Conservation (phyloP, 306 rosid species). For the Gleditsia sinensis region DNA sequence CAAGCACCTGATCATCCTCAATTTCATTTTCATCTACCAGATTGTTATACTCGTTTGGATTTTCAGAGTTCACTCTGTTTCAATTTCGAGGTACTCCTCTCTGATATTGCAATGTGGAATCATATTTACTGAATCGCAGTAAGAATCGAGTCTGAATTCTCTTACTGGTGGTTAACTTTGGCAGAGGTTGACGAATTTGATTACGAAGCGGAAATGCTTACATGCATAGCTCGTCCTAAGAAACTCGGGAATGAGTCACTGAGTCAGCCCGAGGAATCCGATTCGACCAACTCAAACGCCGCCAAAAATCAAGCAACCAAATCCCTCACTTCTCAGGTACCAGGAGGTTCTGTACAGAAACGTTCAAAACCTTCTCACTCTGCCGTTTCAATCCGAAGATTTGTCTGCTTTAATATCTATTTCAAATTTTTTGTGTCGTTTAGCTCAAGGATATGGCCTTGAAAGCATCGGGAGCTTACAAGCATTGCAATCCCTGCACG, state of each 20-base stretch:
- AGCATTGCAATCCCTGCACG: conserved; percentile 67
- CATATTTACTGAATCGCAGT: neutral
- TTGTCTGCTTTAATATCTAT: neutral
- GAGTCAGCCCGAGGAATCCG: conserved; percentile 60
- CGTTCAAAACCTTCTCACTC: neutral
- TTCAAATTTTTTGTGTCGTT: neutral
- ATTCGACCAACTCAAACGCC: conserved; percentile 38
- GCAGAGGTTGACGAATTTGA: conserved; percentile 4
- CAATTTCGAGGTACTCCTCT: neutral
- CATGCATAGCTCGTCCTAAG: conserved; percentile 95
- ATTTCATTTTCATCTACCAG: neutral
- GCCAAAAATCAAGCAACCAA: conserved; percentile 53
- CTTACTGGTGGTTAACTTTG: neutral
- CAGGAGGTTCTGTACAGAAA: no score
- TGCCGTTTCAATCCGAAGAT: neutral
- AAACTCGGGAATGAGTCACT: conserved; percentile 68
- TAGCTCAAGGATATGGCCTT: conserved; percentile 91
- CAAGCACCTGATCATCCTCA: neutral
- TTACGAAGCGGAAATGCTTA: conserved; percentile 60
- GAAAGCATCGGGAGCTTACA: conserved; percentile 90
- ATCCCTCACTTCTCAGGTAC: conserved; percentile 82
- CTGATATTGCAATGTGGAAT: conserved; percentile 6
- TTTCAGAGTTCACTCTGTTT: neutral
- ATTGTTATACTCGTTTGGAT: neutral
- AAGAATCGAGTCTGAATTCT: neutral